Percentiles rank a stretch among this genome's conserved stretches.
These are phyloP conservation scores for Fraxinus nigra DNA, from an alignment of 305 asterid genomes.

Conservation along the genomic window DNA sequence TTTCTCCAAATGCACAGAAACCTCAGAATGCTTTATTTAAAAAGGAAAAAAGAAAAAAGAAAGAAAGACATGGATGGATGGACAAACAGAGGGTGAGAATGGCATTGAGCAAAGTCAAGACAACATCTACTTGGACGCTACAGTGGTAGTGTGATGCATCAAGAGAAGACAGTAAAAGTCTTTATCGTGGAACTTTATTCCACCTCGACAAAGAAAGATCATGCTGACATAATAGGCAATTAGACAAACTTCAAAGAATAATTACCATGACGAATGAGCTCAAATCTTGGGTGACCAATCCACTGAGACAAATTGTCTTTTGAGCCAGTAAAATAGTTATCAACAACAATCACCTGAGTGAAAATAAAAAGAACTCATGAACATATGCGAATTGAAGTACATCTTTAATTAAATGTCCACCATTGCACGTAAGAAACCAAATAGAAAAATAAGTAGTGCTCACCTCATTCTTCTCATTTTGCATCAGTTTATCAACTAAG, in stretches of 20 bases:
- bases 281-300: conserved; percentile 98
- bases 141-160: conserved; percentile 13
- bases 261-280: conserved; percentile 93
- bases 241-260: conserved; percentile 20
- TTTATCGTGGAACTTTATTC: conserved; percentile 14
- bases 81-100: background rate
- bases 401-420: background rate
- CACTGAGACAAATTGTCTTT: conserved; percentile 86
- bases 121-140: conserved; percentile 3
- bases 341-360: conserved; percentile 81
- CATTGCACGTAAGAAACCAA: background rate
- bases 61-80: background rate
- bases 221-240: conserved; percentile 7
- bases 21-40: background rate
- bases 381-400: background rate
- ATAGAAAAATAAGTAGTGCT: background rate
- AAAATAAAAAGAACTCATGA: background rate
- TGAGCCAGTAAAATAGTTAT: conserved; percentile 91
- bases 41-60: background rate
- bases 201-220: conserved; percentile 2
- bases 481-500: conserved; percentile 75
- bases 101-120: background rate
- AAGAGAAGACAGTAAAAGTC: conserved; percentile 10
- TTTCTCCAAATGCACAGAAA: background rate
- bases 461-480: conserved; percentile 82